A percentile compares a stretch with the other conserved stretches of the same genome.
These are phyloP conservation scores for Dioscorea zingiberensis DNA, from an alignment of 106 monocot genomes.

Conservation along the genomic window DNA sequence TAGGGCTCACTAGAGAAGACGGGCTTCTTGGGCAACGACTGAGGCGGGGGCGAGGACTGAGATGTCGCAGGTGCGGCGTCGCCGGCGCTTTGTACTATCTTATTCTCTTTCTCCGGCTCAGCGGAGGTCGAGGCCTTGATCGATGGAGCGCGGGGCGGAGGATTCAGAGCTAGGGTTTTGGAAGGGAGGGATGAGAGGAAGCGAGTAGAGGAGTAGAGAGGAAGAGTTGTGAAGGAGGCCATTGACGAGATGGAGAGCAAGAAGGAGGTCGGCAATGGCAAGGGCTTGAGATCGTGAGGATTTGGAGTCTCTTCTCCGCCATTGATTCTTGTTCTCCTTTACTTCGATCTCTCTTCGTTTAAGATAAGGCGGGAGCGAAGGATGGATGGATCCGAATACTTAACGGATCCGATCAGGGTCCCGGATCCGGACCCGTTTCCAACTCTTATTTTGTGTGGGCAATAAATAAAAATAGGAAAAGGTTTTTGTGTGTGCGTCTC, in stretches of 20 bases:
- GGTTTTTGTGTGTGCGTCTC: too few species aligned
- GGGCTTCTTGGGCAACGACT: slow-evolving; percentile 51
- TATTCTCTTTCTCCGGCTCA: slow-evolving; percentile 28
- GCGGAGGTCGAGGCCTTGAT: slow-evolving; percentile 34
- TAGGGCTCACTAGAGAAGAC: slow-evolving; percentile 53
- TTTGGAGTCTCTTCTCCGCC: too few species aligned
- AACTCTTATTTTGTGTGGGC: too few species aligned
- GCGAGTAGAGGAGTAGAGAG: background rate
- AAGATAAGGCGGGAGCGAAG: too few species aligned
- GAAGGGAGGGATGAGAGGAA: background rate
- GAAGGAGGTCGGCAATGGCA: background rate
- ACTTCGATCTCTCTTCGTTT: too few species aligned
- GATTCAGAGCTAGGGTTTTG: slow-evolving; percentile 1
- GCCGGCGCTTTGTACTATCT: background rate
- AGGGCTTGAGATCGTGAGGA: too few species aligned
- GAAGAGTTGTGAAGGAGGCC: slow-evolving; percentile 13
- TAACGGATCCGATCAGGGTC: too few species aligned
- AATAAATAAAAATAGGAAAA: too few species aligned
- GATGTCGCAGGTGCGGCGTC: slow-evolving; percentile 10
- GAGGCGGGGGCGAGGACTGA: background rate
- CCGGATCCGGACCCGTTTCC: too few species aligned
- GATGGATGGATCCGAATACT: too few species aligned
- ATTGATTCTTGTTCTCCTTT: background rate
- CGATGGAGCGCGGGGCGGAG: background rate
- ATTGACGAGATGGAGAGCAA: slow-evolving; percentile 28